phyloP scores from a whole-genome alignment of 2,329 filamentous ascomycete species.

The Sporothrix pseudoabietina region DNA sequence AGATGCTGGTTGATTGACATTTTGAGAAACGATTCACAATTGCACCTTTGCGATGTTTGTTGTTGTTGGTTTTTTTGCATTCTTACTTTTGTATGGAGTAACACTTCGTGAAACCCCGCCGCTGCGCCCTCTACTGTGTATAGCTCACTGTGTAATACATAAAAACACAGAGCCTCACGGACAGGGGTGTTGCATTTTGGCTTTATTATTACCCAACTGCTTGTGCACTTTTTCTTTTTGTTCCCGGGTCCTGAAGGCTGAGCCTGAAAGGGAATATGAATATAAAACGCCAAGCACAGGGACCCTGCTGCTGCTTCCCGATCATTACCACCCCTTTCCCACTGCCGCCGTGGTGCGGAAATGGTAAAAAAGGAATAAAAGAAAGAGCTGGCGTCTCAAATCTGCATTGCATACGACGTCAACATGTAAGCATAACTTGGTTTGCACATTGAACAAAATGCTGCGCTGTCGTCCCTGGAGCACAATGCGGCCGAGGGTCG shows the following conservation, averaged over 20 bases:
- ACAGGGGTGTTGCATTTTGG: neutral
- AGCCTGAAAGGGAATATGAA: slow-evolving; percentile 14
- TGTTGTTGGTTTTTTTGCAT: neutral
- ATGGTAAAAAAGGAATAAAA: neutral
- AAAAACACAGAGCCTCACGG: slow-evolving; percentile 5
- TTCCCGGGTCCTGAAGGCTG: neutral
- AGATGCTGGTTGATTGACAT: neutral
- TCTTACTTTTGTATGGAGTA: too few species aligned
- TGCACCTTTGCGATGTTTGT: neutral
- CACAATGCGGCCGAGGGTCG: neutral
- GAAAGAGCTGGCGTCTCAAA: neutral
- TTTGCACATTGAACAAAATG: neutral
- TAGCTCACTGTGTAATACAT: too few species aligned
- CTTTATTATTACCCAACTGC: neutral
- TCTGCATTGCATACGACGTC: slow-evolving; percentile 11
- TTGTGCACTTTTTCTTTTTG: neutral
- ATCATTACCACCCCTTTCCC: slow-evolving; percentile 1
- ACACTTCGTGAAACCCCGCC: neutral
- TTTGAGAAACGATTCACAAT: neutral
- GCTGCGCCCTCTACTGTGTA: neutral
- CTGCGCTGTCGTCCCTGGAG: neutral
- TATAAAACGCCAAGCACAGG: slow-evolving; percentile 20
- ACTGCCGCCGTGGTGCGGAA: neutral
- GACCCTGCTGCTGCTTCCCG: neutral
- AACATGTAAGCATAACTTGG: neutral